These are phyloP conservation scores for Nitzschia palea DNA, from an alignment of 108 stramenopile species.

Conservation along the genomic window DNA sequence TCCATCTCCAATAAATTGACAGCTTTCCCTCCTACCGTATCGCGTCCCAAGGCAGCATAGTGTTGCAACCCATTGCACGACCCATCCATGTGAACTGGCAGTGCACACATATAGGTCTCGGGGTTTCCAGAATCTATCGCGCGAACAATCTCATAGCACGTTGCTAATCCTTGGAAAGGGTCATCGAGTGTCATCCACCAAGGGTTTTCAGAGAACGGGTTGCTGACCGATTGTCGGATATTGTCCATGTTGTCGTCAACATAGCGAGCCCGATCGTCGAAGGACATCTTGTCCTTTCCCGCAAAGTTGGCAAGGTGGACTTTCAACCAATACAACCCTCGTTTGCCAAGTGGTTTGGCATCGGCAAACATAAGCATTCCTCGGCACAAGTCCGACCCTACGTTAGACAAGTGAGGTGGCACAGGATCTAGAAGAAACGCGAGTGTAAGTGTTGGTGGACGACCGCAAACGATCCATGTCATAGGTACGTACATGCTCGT, in stretches of 20 bases:
- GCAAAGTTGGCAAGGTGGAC: slow-evolving; percentile 97
- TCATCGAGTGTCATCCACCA: slow-evolving; percentile 98
- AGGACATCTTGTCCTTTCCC: slow-evolving; percentile 89
- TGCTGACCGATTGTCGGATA: slow-evolving; percentile 72
- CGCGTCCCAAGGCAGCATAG: slow-evolving; percentile 99
- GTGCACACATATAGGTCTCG: slow-evolving; percentile 73
- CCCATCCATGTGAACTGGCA: slow-evolving; percentile 98
- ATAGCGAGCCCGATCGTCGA: slow-evolving; percentile 93
- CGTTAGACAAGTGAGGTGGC: slow-evolving; percentile 96
- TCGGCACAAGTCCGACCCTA: slow-evolving; percentile 96
- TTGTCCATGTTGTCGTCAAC: slow-evolving; percentile 88
- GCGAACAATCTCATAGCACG: slow-evolving; percentile 89
- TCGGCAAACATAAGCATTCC: slow-evolving; percentile 92
- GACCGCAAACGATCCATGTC: not conserved
- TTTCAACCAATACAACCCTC: slow-evolving; percentile 95
- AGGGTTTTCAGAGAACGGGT: slow-evolving; percentile 72
- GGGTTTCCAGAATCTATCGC: slow-evolving; percentile 94
- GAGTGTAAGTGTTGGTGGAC: not conserved
- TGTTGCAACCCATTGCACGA: slow-evolving; percentile 99
- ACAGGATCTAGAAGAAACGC: slow-evolving; percentile 75
- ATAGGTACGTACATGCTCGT: slow-evolving; percentile 71
- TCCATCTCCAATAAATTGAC: slow-evolving; percentile 94
- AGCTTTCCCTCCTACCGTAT: slow-evolving; percentile 91
- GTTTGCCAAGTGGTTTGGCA: slow-evolving; percentile 85
- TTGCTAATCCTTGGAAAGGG: slow-evolving; percentile 98